phyloP scores from a whole-genome alignment of 345 rosid genomes.

The Mangifera indica region DNA sequence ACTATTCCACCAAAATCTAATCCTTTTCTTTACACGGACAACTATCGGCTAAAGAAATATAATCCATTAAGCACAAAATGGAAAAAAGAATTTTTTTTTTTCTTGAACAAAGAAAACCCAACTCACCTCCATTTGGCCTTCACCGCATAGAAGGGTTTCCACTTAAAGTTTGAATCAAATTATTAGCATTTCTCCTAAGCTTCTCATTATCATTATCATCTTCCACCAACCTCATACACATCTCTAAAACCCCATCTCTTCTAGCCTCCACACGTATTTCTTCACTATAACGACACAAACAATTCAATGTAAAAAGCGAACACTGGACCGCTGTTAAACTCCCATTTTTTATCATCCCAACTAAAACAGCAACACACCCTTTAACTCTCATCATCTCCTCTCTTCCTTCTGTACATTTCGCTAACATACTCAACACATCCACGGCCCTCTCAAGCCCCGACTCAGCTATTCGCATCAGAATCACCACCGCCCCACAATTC shows the following conservation, averaged over 20 bases:
- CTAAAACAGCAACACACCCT: slow-evolving; percentile 63
- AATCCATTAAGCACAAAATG: slow-evolving; percentile 23
- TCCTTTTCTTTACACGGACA: slow-evolving; percentile 44
- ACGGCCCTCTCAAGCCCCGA: slow-evolving; percentile 85
- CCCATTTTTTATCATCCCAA: slow-evolving; percentile 54
- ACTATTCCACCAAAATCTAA: slow-evolving; percentile 35
- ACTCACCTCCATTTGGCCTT: slow-evolving; percentile 43
- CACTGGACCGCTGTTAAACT: slow-evolving; percentile 66
- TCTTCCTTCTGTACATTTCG: slow-evolving; percentile 84
- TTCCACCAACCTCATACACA: slow-evolving; percentile 59
- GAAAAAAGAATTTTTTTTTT: too few relatives aligned
- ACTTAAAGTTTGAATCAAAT: slow-evolving; percentile 58
- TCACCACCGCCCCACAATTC: slow-evolving; percentile 67
- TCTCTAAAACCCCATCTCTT: slow-evolving; percentile 60
- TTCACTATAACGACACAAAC: slow-evolving; percentile 55
- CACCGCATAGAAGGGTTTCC: slow-evolving; percentile 34
- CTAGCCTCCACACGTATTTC: slow-evolving; percentile 41
- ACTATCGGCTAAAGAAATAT: slow-evolving; percentile 28
- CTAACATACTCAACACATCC: slow-evolving; percentile 79
- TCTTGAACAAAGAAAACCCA: slow-evolving; percentile 8
- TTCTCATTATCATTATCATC: slow-evolving; percentile 84
- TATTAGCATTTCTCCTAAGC: slow-evolving; percentile 66
- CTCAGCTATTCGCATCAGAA: slow-evolving; percentile 51
- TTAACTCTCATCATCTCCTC: slow-evolving; percentile 57
- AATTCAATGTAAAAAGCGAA: slow-evolving; percentile 64